phyloP scores from a whole-genome alignment of 495 filamentous ascomycete genomes.

The Eremomyces bilateralis region DNA sequence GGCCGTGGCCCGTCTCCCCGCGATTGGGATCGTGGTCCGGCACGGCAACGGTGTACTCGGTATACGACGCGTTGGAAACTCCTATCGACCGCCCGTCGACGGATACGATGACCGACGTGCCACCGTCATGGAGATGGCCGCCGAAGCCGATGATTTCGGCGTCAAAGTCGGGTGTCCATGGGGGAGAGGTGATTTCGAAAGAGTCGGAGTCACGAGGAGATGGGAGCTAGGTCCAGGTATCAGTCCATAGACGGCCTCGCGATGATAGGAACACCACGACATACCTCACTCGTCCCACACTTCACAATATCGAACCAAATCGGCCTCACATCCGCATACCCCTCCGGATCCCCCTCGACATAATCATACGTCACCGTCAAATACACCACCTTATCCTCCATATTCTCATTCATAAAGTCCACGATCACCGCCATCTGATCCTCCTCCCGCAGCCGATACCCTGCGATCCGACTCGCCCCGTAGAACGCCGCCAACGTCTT shows the following conservation, averaged over 20 bases:
- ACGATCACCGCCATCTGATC: not conserved
- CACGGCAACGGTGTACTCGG: not conserved
- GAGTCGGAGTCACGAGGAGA: no score
- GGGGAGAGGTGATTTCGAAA: not conserved
- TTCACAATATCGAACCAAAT: not conserved
- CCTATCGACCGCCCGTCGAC: not conserved
- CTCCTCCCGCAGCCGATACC: not conserved
- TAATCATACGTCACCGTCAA: not conserved
- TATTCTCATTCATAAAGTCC: not conserved
- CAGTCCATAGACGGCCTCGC: no score
- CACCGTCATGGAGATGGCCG: not conserved
- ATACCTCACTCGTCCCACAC: not conserved
- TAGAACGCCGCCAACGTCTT: not conserved
- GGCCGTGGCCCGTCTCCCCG: not conserved
- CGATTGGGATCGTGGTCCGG: not conserved
- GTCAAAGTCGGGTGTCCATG: not conserved
- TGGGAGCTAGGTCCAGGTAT: no score
- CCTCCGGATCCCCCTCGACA: not conserved
- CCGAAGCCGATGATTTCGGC: not conserved
- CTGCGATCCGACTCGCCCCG: not conserved
- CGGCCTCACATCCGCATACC: not conserved
- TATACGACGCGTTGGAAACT: not conserved
- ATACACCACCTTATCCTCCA: not conserved
- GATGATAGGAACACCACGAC: no score
- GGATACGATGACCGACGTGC: not conserved